A percentile compares a stretch with the other conserved stretches of the same genome.
Conservation (phyloP, 2,329 filamentous ascomycete species). For the Hypoxylon sp. region DNA sequence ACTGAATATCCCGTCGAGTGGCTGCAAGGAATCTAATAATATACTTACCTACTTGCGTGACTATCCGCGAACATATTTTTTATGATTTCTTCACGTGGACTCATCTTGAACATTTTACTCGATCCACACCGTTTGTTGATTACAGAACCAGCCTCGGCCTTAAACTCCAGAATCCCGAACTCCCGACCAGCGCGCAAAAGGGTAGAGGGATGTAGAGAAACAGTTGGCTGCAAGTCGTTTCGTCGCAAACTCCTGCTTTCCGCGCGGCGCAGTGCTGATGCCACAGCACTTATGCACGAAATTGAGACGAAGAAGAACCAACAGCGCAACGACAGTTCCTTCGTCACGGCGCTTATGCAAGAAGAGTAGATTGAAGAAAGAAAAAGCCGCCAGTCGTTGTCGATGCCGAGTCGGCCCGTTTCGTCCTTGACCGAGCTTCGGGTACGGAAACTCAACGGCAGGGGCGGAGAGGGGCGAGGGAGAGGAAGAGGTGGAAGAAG, state of each 20-base stretch:
- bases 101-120: neutral
- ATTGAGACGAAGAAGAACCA: slow-evolving; percentile 14
- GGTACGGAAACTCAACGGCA: slow-evolving; percentile 12
- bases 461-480: neutral
- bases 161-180: neutral
- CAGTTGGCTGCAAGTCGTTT: slow-evolving; percentile 5
- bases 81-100: neutral
- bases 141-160: neutral
- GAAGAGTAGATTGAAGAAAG: neutral
- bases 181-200: neutral
- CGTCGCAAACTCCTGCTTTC: neutral
- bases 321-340: slow-evolving; percentile 6
- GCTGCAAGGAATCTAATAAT: slow-evolving; percentile 16
- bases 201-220: neutral
- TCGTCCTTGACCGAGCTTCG: slow-evolving; percentile 12
- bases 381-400: slow-evolving; percentile 1
- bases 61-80: neutral
- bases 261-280: slow-evolving; percentile 16
- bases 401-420: slow-evolving; percentile 33
- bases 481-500: neutral
- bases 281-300: slow-evolving; percentile 13
- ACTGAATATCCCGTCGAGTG: neutral
- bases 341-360: slow-evolving; percentile 1
- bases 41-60: slow-evolving; percentile 6
- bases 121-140: neutral